Evolutionary conservation across 73 alveolate genomes (phyloP), one percentile per base, ranked within the genome.

Genomic region (Blepharisma stoltei): DNA sequence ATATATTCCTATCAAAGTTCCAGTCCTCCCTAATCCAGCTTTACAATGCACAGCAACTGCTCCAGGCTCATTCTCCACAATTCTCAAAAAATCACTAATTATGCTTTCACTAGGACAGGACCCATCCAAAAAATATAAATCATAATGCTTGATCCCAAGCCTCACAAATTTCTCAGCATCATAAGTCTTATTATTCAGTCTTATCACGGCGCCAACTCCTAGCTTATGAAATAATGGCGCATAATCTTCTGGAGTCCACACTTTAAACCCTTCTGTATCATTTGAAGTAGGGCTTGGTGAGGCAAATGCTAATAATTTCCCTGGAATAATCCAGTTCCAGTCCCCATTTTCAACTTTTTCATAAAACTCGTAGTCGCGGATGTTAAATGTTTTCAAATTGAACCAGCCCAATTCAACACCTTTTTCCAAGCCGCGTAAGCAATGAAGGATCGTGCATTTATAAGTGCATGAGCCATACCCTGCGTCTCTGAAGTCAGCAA

Each of bases 1-100:
- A 83, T 90, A 92, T 32, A 86, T 70, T 38, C 95, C 97, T 53
- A 95, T 94, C 71, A 95, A 80, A 50, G 98, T 85, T 20, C 99
- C 99, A 50, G 99, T 95, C 71, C 99, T 86, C 6, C 99, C 99
- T 7, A 95, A 82, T 6, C 99, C 99, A 27, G 99, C 99, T 76
- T 94, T 88, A 78, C 99, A 95, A 83, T 95, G 99, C 32, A 95
- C 95, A 53, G 98, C 99, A 14, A 95, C 90, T 6, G 90, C 98
- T 55, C 91, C 93, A 78, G 89, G 80, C 48, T 88, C 96, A 14
- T 82, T 88, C 66, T 94, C 98, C 11, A 82, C 95, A 37, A 95
- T 88, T 65, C 88, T 95, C 6, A 94, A 66, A 83, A 93, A 93
- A 73, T 80, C 27, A 14, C 82, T 85, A 23, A 93, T 89, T 21